A percentile compares a stretch with the other conserved stretches of the same genome.
Conservation (phyloP, 2,329 filamentous ascomycete genomes). For the Truncatella angustata region DNA sequence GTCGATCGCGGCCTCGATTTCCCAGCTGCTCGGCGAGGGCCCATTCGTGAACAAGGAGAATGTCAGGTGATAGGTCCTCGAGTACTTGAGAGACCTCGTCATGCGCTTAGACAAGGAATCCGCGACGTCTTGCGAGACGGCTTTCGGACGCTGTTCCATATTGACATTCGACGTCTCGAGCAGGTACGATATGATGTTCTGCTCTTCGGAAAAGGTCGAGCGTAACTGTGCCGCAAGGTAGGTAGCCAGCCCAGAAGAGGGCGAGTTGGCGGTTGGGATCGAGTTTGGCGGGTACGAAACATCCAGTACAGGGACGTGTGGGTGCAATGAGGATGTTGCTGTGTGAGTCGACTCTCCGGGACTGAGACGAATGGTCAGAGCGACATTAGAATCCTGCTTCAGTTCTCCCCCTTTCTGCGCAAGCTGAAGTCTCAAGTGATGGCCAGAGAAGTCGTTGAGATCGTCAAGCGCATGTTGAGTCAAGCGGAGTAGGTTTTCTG, state of each 20-base stretch:
- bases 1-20: conserved; percentile 77
- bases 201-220: conserved; percentile 81
- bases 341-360: conserved; percentile 54
- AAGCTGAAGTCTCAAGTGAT: conserved; percentile 74
- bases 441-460: conserved; percentile 79
- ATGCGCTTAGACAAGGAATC: conserved; percentile 67
- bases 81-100: conserved; percentile 84
- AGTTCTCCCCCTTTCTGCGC: conserved; percentile 19
- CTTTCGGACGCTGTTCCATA: conserved; percentile 43
- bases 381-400: conserved; percentile 46
- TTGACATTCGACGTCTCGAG: conserved; percentile 59
- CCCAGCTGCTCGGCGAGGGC: conserved; percentile 80
- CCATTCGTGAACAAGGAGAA: conserved; percentile 91
- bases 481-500: conserved; percentile 70
- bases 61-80: conserved; percentile 90
- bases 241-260: conserved; percentile 70
- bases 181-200: conserved; percentile 76
- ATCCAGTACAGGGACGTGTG: conserved; percentile 70
- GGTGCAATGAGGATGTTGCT: conserved; percentile 61
- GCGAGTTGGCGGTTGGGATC: conserved; percentile 63
- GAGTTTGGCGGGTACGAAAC: conserved; percentile 73
- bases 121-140: conserved; percentile 48
- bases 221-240: conserved; percentile 79
- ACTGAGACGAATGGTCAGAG: conserved; percentile 69
- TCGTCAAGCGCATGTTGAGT: conserved; percentile 86